A percentile compares a stretch with the other conserved stretches of the same genome.
Conservation (phyloP, 2,329 filamentous ascomycete genomes). For the Aspergillus texensis region DNA sequence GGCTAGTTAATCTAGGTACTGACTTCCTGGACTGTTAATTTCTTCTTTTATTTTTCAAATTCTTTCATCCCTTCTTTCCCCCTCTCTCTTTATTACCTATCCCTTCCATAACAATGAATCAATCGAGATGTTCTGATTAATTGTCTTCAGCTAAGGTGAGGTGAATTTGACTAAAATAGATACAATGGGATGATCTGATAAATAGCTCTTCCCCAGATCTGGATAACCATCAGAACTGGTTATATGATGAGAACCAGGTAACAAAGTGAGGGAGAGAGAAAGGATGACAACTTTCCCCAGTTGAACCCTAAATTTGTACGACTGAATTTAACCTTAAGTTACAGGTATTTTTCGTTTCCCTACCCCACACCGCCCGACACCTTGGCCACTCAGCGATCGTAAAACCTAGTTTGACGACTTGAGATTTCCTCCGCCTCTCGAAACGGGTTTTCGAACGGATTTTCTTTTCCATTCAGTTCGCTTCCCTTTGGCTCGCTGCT, state of each 20-base stretch:
- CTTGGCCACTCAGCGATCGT: not conserved
- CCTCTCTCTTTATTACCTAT: not conserved
- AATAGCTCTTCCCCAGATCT: not conserved
- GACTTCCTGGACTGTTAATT: not conserved
- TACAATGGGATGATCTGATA: not conserved
- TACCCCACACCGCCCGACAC: conserved; percentile 4
- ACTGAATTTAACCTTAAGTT: conserved; percentile 1
- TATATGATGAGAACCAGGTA: too few relatives aligned
- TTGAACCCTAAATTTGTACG: not conserved
- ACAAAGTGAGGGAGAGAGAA: not conserved
- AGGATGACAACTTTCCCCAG: not conserved
- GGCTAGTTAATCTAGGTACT: not conserved
- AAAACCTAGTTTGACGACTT: conserved; percentile 8
- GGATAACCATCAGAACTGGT: not conserved
- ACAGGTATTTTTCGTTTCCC: conserved; percentile 7
- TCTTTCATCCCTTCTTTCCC: not conserved
- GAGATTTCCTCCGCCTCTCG: conserved; percentile 13
- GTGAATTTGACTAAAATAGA: not conserved
- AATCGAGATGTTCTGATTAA: not conserved
- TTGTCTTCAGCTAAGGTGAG: not conserved
- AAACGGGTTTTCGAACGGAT: conserved; percentile 4
- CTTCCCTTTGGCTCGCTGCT: conserved; percentile 6
- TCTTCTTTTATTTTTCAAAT: not conserved
- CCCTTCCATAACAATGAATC: not conserved
- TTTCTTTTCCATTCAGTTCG: conserved; percentile 10